Percentiles rank a stretch among this genome's conserved stretches.
Conservation (phyloP, 257 asterid genomes). For the Solanum virginianum region DNA sequence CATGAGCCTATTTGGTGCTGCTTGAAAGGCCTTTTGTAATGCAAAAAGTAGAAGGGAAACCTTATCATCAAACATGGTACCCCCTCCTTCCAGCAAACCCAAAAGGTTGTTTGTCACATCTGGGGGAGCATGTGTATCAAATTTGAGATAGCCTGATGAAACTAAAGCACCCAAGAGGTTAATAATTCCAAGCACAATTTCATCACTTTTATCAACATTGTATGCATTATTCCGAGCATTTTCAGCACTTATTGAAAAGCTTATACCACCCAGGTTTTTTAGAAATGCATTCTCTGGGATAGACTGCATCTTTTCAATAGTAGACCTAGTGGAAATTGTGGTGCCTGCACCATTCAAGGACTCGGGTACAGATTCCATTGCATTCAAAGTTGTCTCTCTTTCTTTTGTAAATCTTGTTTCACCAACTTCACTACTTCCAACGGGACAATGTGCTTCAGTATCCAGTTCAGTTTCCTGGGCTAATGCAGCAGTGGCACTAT, state of each 20-base stretch:
- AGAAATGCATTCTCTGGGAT: slow-evolving; percentile 43
- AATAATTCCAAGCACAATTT: slow-evolving; percentile 66
- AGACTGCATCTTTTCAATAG: slow-evolving; percentile 46
- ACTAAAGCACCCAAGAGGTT: slow-evolving; percentile 84
- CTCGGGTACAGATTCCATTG: slow-evolving; percentile 26
- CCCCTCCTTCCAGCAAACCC: slow-evolving; percentile 91
- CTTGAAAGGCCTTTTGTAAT: slow-evolving; percentile 90
- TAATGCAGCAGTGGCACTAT: slow-evolving; percentile 23
- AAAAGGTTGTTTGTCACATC: slow-evolving; percentile 58
- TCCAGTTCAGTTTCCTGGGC: slow-evolving; percentile 29
- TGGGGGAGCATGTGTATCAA: slow-evolving; percentile 61
- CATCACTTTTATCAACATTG: slow-evolving; percentile 82
- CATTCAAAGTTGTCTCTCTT: slow-evolving; percentile 31
- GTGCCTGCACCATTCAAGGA: slow-evolving; percentile 4
- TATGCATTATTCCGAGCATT: slow-evolving; percentile 94
- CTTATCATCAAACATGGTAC: slow-evolving; percentile 98
- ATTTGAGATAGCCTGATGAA: slow-evolving; percentile 76
- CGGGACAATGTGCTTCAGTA: slow-evolving; percentile 11
- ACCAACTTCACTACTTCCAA: slow-evolving; percentile 17
- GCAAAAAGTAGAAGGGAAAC: slow-evolving; percentile 95
- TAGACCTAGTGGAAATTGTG: slow-evolving; percentile 21
- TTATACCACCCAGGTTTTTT: slow-evolving; percentile 78
- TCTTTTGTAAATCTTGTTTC: slow-evolving; percentile 27
- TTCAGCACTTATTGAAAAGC: slow-evolving; percentile 78
- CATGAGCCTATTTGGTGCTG: slow-evolving; percentile 93